These are phyloP conservation scores for Elsinoe batatas DNA, from an alignment of 2,329 filamentous ascomycete species.

Conservation along the genomic window DNA sequence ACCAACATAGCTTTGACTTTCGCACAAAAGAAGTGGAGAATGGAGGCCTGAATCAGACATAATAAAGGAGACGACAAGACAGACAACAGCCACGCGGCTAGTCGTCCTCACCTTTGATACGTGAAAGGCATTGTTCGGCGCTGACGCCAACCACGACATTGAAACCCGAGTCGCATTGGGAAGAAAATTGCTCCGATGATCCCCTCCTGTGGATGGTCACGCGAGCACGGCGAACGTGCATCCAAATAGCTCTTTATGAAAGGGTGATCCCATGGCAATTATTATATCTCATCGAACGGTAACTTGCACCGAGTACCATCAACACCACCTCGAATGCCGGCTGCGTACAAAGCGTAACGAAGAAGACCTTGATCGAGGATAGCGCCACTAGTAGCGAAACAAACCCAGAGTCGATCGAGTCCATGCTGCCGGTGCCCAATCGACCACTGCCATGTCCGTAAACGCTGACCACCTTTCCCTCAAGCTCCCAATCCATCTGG, in stretches of 20 bases:
- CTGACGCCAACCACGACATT: too few species aligned
- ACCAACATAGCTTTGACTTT: too few species aligned
- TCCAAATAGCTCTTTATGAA: conserved; percentile 1
- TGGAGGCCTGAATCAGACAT: too few species aligned
- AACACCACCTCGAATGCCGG: background rate
- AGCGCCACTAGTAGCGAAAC: background rate
- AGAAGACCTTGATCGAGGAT: background rate
- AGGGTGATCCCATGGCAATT: conserved; percentile 5
- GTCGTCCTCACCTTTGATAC: too few species aligned
- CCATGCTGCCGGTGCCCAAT: background rate
- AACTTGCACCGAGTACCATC: background rate
- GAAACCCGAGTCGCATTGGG: background rate
- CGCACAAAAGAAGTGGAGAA: too few species aligned
- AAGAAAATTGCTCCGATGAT: background rate
- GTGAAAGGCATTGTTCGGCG: too few species aligned
- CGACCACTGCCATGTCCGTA: background rate
- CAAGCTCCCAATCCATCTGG: background rate
- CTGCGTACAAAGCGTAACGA: background rate
- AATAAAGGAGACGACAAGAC: too few species aligned
- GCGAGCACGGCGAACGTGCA: background rate
- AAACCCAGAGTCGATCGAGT: background rate
- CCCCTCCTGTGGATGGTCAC: background rate
- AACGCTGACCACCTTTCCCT: background rate
- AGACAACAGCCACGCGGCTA: too few species aligned
- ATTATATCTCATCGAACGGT: conserved; percentile 4